These are phyloP conservation scores for Morella rubra DNA, from an alignment of 306 rosid genomes.

Conservation along the genomic window DNA sequence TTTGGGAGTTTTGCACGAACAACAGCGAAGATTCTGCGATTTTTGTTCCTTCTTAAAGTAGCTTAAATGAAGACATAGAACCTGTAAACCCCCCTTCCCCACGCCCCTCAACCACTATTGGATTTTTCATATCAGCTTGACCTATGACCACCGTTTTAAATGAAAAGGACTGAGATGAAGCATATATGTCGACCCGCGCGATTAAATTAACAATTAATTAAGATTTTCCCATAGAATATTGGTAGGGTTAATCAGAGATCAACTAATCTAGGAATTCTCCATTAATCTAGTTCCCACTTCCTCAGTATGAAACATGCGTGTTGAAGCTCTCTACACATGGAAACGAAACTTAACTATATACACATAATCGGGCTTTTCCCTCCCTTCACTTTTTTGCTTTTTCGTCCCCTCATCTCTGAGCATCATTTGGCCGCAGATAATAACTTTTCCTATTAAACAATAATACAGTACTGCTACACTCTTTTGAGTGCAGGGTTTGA, in stretches of 20 bases:
- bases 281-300: background rate
- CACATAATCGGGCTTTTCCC: background rate
- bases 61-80: background rate
- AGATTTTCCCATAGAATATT: background rate
- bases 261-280: background rate
- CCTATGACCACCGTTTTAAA: background rate
- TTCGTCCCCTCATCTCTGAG: background rate
- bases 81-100: background rate
- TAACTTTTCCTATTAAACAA: no score
- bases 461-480: no score
- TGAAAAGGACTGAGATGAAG: background rate
- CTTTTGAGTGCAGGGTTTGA: background rate
- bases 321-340: background rate
- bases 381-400: no score
- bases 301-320: background rate
- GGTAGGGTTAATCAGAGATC: background rate
- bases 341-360: background rate
- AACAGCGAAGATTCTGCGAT: background rate
- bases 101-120: no score
- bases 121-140: background rate
- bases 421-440: background rate
- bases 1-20: constrained; percentile 11
- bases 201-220: background rate
- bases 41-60: background rate
- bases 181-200: background rate